Evolutionary conservation across 495 filamentous ascomycete genomes (phyloP), one percentile per base, ranked within the genome.

Genomic region (Neurospora sp.): DNA sequence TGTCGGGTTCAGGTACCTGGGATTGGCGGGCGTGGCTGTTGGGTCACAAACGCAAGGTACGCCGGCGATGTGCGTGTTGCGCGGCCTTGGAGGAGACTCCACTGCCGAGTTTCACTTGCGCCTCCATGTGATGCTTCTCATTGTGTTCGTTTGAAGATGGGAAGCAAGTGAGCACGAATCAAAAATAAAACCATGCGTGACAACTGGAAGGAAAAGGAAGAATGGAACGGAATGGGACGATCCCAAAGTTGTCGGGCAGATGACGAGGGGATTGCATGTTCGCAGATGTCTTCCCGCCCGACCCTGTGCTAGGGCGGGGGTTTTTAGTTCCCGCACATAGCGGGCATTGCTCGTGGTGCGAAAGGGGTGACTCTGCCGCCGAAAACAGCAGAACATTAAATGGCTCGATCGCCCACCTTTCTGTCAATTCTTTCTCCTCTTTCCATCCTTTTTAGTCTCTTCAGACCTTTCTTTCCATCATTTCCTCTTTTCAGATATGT

Each of bases 381-480:
- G 78, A 75, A 78, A 77, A 74, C 75, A 79, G 75, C 78, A 76
- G 76, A 62, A 80, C 79, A 78, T 81, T 78, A 82, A 81, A 83
- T 80, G 78, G 77, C 79, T 80, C 82, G 79, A 81, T 82, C 81
- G 74, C 80, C 84, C 84, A 78, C 83, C 79, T 80, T 76, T 80
- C 74, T 77, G 71, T 72, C 75, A 74, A 78, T 78, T 75, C 76
- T 77, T 78, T 73, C 80, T 39, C 75, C 74, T 80, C 81, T 75
- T 81, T 73, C 74, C 73, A 76, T 71, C 75, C 77, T 75, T 79
- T 39, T 74, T 76, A 74, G 62, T 71, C 69, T 72, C 74, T 74
- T 74, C 71, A 46, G 70, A 27, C 72, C 71, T 72, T 73, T 76
- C 71, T 72, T 72, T 73, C 49, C 72, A 46, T 66, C 20, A 70